Conservation (phyloP, 129 eudicot genomes). For the Pittosporum tobira region DNA sequence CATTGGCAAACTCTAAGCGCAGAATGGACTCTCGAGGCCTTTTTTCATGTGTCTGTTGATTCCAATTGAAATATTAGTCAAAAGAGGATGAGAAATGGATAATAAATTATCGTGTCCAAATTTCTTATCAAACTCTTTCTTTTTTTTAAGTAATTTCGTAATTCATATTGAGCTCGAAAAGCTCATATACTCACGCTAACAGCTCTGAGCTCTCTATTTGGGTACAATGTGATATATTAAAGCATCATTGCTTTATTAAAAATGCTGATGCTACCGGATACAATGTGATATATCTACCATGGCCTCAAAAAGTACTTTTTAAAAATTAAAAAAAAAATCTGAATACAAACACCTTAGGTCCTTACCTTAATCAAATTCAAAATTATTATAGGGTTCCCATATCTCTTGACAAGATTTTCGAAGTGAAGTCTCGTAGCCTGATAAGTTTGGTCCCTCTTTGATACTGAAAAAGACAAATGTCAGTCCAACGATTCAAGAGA, state of each 20-base stretch:
- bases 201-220: no score
- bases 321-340: no score
- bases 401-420: constrained; percentile 40
- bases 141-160: no score
- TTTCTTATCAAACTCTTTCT: no score
- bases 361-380: constrained; percentile 52
- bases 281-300: no score
- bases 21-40: constrained; percentile 47
- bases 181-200: neutral
- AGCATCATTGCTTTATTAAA: no score
- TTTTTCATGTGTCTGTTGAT: constrained; percentile 43
- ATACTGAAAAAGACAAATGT: constrained; percentile 34
- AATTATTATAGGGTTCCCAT: constrained; percentile 44
- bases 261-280: no score
- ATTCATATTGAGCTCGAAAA: constrained; percentile 8
- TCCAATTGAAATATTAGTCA: constrained; percentile 3
- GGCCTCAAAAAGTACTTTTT: no score
- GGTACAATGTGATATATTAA: no score
- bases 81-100: neutral
- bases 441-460: constrained; percentile 33
- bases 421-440: constrained; percentile 48
- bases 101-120: neutral
- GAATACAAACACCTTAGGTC: neutral
- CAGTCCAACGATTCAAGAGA: constrained; percentile 12
- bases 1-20: constrained; percentile 30